Base-by-base conservation (phyloP, 1,139 yeast species). In the Magnusiomyces tetraspermus region DNA sequence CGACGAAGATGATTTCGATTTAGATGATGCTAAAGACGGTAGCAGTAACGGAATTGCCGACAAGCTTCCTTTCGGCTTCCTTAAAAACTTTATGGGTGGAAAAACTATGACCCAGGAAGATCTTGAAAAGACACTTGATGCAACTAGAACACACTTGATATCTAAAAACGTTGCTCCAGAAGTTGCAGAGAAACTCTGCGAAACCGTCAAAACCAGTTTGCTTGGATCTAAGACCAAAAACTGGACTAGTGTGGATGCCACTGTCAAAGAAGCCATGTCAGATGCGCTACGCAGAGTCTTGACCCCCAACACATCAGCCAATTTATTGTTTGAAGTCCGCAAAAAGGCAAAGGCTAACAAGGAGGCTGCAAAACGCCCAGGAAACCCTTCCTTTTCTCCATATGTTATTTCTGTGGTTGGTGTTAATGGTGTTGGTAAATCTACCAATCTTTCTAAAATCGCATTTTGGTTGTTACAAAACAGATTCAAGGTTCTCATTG, bases 381-480 rank as follows among this genome's bases (percentile, higher is more conserved):
- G 51, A 11, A 46, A 47, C 17, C 44, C 44, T 1, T 30, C 57
- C 15, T 56, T 54, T 1, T 60, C 71, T 2, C 97, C 98, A 1
- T 92, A 88, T 61, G 97, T 92, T 17, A 88, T 92, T 55, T 89
- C 97, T 0, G 94, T 92, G 21, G 98, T 92, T 33, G 98, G 98
- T 36, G 98, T 92, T 26, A 92, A 92, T 66, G 98, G 98, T 46
- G 98, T 92, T 37, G 98, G 98, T 28, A 92, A 94, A 68, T 90
- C 97, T 0, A 94, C 98, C 2, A 94, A 89, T 63, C 74, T 92
- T 57, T 95, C 97, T 41, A 92, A 90, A 69, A 73, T 92, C 53
- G 98, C 96, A 1, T 94, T 87, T 66, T 92, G 98, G 98, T 75
- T 92, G 51, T 71, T 92, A 54, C 97, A 90, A 66, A 92, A 92